Conservation (phyloP, 2,329 filamentous ascomycete species). For the Clonostachys sp. region DNA sequence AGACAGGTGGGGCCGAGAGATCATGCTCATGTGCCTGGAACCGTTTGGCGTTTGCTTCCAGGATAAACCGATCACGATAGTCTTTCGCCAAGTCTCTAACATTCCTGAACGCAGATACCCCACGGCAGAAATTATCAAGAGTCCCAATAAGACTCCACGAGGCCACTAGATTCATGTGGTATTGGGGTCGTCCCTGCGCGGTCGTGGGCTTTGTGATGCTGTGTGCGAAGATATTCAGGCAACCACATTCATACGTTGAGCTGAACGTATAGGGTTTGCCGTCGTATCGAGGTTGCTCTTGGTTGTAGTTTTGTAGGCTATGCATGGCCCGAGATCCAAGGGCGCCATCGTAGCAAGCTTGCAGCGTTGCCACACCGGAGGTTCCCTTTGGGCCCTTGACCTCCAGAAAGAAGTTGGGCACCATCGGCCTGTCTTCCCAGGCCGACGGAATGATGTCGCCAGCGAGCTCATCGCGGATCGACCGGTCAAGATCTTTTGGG, state of each 20-base stretch:
- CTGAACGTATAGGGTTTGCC: conserved; percentile 29
- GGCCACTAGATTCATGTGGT: conserved; percentile 27
- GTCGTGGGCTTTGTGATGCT: conserved; percentile 22
- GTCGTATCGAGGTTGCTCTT: conserved; percentile 24
- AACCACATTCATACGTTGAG: conserved; percentile 27
- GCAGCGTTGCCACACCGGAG: conserved; percentile 15
- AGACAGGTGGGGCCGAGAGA: too few species aligned
- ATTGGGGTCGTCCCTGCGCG: conserved; percentile 23
- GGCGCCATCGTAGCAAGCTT: conserved; percentile 27
- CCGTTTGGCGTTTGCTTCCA: too few species aligned
- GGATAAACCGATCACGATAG: conserved; percentile 11
- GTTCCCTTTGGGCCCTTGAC: conserved; percentile 26
- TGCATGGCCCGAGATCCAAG: conserved; percentile 10
- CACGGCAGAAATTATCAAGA: conserved; percentile 21
- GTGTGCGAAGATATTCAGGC: conserved; percentile 29
- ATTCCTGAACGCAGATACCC: conserved; percentile 31
- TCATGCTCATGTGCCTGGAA: too few species aligned
- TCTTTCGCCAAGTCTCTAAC: conserved; percentile 26
- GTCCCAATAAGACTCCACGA: neutral
- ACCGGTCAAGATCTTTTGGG: neutral
- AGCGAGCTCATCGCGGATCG: conserved; percentile 14
- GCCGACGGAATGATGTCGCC: conserved; percentile 24
- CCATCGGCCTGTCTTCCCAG: conserved; percentile 17
- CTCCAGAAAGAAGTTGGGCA: conserved; percentile 32
- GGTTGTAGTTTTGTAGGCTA: conserved; percentile 17